These are phyloP conservation scores for Oryza coarctata DNA, from an alignment of 176 grass and related monocot species.

Conservation along the genomic window DNA sequence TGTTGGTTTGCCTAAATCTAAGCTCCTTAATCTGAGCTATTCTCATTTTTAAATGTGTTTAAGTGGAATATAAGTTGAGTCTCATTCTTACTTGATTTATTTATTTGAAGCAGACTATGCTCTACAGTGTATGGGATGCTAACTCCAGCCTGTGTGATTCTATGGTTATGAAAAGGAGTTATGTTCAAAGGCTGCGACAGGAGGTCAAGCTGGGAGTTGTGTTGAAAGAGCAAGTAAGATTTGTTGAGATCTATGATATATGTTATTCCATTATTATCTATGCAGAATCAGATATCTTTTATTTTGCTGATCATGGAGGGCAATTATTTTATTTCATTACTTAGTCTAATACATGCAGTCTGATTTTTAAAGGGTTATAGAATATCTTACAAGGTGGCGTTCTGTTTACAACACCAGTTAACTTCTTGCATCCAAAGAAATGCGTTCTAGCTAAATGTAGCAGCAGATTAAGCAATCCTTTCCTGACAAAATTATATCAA, in stretches of 20 bases:
- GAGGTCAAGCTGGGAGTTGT: conserved; percentile 63
- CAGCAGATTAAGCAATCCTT: neutral
- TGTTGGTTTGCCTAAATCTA: conserved; percentile 6
- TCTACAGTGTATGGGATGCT: conserved; percentile 68
- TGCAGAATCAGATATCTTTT: neutral
- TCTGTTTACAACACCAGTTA: conserved; percentile 19
- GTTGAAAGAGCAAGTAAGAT: conserved; percentile 83
- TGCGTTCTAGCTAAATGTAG: conserved; percentile 1
- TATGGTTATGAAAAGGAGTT: conserved; percentile 64
- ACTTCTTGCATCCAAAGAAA: neutral
- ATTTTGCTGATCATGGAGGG: neutral
- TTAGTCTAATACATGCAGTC: conserved; percentile 3
- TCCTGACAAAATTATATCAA: neutral
- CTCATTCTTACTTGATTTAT: conserved; percentile 42
- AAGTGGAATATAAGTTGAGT: conserved; percentile 15
- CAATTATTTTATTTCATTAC: neutral
- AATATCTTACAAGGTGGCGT: conserved; percentile 17
- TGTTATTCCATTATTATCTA: neutral
- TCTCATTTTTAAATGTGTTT: conserved; percentile 22
- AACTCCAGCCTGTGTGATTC: conserved; percentile 61
- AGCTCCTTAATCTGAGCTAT: conserved; percentile 2
- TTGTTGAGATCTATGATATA: conserved; percentile 21
- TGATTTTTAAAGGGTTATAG: neutral
- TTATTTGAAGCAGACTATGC: conserved; percentile 68
- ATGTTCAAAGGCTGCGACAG: conserved; percentile 60